Evolutionary conservation across 2,329 filamentous ascomycete genomes (phyloP).

Genomic region (Talaromyces verruculosus): DNA sequence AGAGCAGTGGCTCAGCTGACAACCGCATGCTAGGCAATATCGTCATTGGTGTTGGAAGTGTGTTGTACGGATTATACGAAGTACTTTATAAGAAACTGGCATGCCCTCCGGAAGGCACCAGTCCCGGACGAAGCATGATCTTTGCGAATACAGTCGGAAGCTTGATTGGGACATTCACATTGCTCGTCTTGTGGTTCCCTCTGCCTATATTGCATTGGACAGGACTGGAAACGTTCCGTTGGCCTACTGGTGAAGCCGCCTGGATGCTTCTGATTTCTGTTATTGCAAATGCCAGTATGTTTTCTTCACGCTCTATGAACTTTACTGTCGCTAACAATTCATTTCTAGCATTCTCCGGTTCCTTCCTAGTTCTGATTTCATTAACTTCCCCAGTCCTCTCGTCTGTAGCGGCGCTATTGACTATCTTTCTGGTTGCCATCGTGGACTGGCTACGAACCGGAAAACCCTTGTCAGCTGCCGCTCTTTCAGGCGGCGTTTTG

Average conservation of each 20-base stretch:
- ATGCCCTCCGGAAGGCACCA: constrained; percentile 86
- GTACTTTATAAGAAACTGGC: constrained; percentile 92
- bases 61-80: constrained; percentile 95
- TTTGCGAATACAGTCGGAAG: constrained; percentile 93
- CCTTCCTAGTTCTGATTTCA: constrained; percentile 88
- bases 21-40: constrained; percentile 81
- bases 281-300: constrained; percentile 75
- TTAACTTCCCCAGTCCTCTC: constrained; percentile 90
- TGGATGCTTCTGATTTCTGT: constrained; percentile 79
- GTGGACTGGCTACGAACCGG: constrained; percentile 87
- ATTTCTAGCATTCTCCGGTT: constrained; percentile 72
- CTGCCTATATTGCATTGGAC: constrained; percentile 77
- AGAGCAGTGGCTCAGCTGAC: constrained; percentile 51
- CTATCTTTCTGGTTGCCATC: constrained; percentile 93
- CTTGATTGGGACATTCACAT: constrained; percentile 81
- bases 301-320: not conserved
- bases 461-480: constrained; percentile 69
- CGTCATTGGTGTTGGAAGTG: constrained; percentile 84
- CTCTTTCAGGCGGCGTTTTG: constrained; percentile 76
- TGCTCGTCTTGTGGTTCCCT: constrained; percentile 87
- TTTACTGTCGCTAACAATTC: not conserved
- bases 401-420: constrained; percentile 87
- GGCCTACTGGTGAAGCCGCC: constrained; percentile 75
- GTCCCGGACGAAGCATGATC: constrained; percentile 83
- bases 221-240: constrained; percentile 77